A percentile compares a stretch with the other conserved stretches of the same genome.
These are phyloP conservation scores for Naganishia randhawae DNA, from an alignment of 768 basidiomycete genomes.

Conservation along the genomic window DNA sequence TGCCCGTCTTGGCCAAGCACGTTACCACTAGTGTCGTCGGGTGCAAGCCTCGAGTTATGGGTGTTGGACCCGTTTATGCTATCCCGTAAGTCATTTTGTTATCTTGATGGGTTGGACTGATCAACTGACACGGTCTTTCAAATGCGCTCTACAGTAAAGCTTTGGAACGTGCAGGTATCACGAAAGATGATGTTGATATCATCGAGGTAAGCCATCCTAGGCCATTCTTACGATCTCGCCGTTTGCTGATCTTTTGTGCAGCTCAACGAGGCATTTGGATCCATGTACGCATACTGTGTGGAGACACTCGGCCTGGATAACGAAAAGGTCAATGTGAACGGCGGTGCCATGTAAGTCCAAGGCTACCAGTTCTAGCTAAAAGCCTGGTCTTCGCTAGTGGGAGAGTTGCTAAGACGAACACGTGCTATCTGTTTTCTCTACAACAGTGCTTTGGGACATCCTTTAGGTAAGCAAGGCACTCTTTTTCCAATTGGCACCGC, in stretches of 20 bases:
- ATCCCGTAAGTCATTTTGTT: slow-evolving; percentile 31
- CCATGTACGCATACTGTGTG: slow-evolving; percentile 66
- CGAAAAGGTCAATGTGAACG: slow-evolving; percentile 79
- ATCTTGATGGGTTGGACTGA: not conserved
- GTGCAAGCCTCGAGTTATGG: slow-evolving; percentile 77
- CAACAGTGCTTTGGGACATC: slow-evolving; percentile 53
- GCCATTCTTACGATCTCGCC: too few species aligned
- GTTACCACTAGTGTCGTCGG: slow-evolving; percentile 65
- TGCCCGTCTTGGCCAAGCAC: slow-evolving; percentile 73
- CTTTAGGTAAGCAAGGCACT: slow-evolving; percentile 73
- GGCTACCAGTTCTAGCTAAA: too few species aligned
- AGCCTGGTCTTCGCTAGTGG: too few species aligned
- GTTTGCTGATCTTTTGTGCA: slow-evolving; percentile 41
- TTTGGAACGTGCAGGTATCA: slow-evolving; percentile 62
- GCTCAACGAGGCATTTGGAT: slow-evolving; percentile 91
- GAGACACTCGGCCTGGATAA: slow-evolving; percentile 62
- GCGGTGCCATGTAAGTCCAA: slow-evolving; percentile 75
- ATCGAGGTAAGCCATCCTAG: slow-evolving; percentile 61
- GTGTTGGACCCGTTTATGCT: slow-evolving; percentile 43
- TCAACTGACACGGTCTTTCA: slow-evolving; percentile 59
- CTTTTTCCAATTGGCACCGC: too few species aligned
- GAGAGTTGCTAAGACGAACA: too few species aligned
- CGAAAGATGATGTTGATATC: slow-evolving; percentile 68
- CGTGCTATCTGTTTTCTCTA: slow-evolving; percentile 39
- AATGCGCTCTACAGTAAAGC: slow-evolving; percentile 68